Evolutionary conservation across 179 eudicot genomes (phyloP).

Genomic region (Corrigiola litoralis): DNA sequence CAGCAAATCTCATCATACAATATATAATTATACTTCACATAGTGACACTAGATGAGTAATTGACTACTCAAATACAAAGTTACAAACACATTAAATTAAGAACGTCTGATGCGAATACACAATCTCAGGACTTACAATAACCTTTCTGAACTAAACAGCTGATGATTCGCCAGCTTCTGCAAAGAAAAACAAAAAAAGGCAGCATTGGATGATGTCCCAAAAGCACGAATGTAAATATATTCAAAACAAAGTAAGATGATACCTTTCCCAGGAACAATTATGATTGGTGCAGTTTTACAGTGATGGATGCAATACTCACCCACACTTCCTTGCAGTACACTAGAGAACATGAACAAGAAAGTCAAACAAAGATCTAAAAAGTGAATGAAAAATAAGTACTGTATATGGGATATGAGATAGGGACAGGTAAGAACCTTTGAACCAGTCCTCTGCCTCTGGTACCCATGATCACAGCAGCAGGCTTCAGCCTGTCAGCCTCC

Average conservation of each 20-base stretch:
- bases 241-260: background rate
- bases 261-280: conserved; percentile 92
- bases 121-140: conserved; percentile 11
- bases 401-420: background rate
- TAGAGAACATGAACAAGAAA: conserved; percentile 25
- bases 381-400: background rate
- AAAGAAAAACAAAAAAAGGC: conserved; percentile 6
- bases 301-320: conserved; percentile 86
- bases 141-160: conserved; percentile 30
- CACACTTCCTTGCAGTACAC: conserved; percentile 92
- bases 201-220: conserved; percentile 9
- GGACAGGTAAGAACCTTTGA: conserved; percentile 46
- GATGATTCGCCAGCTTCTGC: conserved; percentile 82
- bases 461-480: conserved; percentile 78
- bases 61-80: background rate
- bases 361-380: background rate
- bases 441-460: conserved; percentile 81
- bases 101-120: background rate
- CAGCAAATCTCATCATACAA: too few relatives aligned
- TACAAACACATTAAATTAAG: background rate
- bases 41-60: too few relatives aligned
- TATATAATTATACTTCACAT: too few relatives aligned
- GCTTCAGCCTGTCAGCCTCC: conserved; percentile 75
- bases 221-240: background rate
- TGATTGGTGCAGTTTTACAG: conserved; percentile 76